Evolutionary conservation across 2,329 filamentous ascomycete genomes (phyloP).

Genomic region (Epichloe elymi): DNA sequence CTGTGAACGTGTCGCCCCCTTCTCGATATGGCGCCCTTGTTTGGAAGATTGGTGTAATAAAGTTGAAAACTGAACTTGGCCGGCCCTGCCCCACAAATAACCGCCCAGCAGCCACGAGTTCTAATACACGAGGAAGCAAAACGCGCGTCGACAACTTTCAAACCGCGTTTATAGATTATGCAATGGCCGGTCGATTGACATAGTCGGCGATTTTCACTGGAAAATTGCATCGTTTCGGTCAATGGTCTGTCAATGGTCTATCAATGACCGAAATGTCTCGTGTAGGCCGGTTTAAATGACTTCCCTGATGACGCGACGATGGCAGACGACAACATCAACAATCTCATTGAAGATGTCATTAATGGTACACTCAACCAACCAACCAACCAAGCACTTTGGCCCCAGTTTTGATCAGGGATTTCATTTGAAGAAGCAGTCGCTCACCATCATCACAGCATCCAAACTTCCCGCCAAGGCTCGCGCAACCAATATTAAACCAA

Average conservation of each 20-base stretch:
- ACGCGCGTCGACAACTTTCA: background rate
- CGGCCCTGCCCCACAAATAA: background rate
- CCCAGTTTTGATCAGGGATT: background rate
- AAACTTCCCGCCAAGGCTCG: slow-evolving; percentile 54
- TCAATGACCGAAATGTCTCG: background rate
- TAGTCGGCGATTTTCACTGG: background rate
- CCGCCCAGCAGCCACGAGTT: background rate
- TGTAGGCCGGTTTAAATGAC: background rate
- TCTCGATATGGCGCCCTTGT: too few species aligned
- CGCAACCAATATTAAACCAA: slow-evolving; percentile 44
- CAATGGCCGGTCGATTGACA: background rate
- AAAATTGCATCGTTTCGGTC: background rate
- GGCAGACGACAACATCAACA: slow-evolving; percentile 20
- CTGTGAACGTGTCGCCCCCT: too few species aligned
- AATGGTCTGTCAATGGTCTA: background rate
- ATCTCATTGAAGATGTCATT: slow-evolving; percentile 25
- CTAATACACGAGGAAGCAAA: background rate
- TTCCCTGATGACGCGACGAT: slow-evolving; percentile 5
- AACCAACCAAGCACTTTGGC: background rate
- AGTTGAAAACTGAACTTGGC: too few species aligned
- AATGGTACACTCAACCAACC: slow-evolving; percentile 11
- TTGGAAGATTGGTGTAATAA: too few species aligned
- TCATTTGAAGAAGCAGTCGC: background rate
- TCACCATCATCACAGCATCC: slow-evolving; percentile 30
- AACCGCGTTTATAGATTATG: background rate